Percentiles rank a stretch among this genome's conserved stretches.
Evolutionary conservation across 2,329 filamentous ascomycete species (phyloP).

Genomic region (Fusarium armeniacum): DNA sequence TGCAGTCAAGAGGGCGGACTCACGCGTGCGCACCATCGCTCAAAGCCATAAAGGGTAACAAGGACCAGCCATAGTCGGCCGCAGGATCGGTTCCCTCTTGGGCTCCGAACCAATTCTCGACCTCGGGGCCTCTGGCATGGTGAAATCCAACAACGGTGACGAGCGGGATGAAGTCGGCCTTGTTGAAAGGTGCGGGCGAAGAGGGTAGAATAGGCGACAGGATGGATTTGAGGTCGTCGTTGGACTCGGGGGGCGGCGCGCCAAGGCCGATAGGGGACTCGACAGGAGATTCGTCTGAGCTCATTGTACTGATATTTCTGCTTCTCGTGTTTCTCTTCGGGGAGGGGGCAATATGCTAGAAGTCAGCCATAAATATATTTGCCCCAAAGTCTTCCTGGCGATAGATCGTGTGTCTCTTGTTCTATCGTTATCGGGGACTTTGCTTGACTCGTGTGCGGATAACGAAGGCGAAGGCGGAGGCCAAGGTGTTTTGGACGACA

Average conservation of each 20-base stretch:
- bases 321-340: neutral
- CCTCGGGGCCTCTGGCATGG: slow-evolving; percentile 89
- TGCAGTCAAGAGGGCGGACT: slow-evolving; percentile 54
- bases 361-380: slow-evolving; percentile 44
- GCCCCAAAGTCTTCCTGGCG: slow-evolving; percentile 6
- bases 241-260: slow-evolving; percentile 38
- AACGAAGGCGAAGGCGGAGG: neutral
- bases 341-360: slow-evolving; percentile 16
- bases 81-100: slow-evolving; percentile 83
- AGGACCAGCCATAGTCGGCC: slow-evolving; percentile 86
- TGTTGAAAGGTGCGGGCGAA: slow-evolving; percentile 51
- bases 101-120: slow-evolving; percentile 90
- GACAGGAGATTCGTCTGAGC: slow-evolving; percentile 48
- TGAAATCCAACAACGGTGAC: slow-evolving; percentile 88
- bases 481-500: slow-evolving; percentile 26
- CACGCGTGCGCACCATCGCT: slow-evolving; percentile 96
- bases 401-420: neutral
- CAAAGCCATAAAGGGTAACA: slow-evolving; percentile 96
- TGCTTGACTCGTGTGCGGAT: slow-evolving; percentile 18
- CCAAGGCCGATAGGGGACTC: slow-evolving; percentile 35
- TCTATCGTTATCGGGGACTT: slow-evolving; percentile 6
- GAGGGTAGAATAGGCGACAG: slow-evolving; percentile 53
- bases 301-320: slow-evolving; percentile 45
- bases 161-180: slow-evolving; percentile 71
- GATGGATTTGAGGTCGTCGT: slow-evolving; percentile 49